phyloP scores from a whole-genome alignment of 129 eudicot genomes.

The Logfia minima region DNA sequence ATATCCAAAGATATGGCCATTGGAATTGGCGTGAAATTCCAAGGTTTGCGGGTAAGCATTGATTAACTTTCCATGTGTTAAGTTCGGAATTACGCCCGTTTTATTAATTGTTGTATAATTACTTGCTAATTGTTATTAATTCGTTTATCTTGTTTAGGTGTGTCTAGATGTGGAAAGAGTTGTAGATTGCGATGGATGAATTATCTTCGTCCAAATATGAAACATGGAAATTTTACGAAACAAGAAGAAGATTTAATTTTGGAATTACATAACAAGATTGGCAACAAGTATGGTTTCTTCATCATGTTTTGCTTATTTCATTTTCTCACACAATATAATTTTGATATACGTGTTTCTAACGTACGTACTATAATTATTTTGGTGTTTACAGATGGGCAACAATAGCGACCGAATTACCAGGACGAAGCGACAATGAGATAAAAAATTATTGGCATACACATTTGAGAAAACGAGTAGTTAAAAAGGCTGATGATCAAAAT shows the following conservation, averaged over 20 bases:
- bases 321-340: too few relatives aligned
- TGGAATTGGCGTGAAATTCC: conserved; percentile 66
- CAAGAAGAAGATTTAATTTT: conserved; percentile 42
- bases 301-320: not conserved
- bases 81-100: not conserved
- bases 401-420: conserved; percentile 41
- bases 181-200: conserved; percentile 52
- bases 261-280: conserved; percentile 31
- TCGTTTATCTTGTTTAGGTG: conserved; percentile 17
- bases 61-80: too few relatives aligned
- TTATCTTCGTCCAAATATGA: conserved; percentile 11
- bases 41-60: conserved; percentile 43
- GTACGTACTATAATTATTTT: too few relatives aligned
- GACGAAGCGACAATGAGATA: conserved; percentile 48
- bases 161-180: conserved; percentile 50
- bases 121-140: not conserved
- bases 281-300: conserved; percentile 39
- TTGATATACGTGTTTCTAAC: too few relatives aligned
- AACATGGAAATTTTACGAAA: conserved; percentile 39
- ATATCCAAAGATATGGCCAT: conserved; percentile 47
- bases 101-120: not conserved
- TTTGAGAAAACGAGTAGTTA: conserved; percentile 28
- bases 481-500: conserved; percentile 11
- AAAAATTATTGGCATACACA: conserved; percentile 41
- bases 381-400: conserved; percentile 37